phyloP scores from a whole-genome alignment of 202 grass and related monocot species.

The Musa balbisiana region DNA sequence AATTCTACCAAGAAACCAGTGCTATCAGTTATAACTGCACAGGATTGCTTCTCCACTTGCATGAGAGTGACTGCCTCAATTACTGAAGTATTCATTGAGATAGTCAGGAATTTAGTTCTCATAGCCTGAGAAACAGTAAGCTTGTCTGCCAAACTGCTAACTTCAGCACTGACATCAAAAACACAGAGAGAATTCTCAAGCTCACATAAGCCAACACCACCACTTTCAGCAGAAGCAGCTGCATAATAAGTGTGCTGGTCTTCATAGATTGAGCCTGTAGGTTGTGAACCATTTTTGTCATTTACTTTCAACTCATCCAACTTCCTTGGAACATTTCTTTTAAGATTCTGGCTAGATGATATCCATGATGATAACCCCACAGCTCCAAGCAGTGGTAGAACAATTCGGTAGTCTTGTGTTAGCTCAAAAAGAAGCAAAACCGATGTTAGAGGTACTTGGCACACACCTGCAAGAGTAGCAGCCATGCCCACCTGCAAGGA shows the following conservation, averaged over 20 bases:
- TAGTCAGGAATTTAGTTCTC: conserved; percentile 58
- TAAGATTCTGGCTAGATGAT: conserved; percentile 42
- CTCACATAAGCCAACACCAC: conserved; percentile 40
- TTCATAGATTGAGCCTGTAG: conserved; percentile 4
- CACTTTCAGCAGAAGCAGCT: conserved; percentile 26
- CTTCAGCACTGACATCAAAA: conserved; percentile 35
- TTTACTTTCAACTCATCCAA: conserved; percentile 23
- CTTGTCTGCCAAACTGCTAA: conserved; percentile 30
- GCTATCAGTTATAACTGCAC: conserved; percentile 47
- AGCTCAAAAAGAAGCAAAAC: conserved; percentile 93
- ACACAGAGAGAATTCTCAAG: conserved; percentile 76
- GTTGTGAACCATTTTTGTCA: conserved; percentile 24
- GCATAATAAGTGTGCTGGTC: conserved; percentile 12
- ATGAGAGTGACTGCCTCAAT: conserved; percentile 57
- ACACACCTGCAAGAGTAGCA: conserved; percentile 86
- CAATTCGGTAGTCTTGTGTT: conserved; percentile 90
- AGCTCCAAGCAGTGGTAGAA: conserved; percentile 89
- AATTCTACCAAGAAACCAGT: conserved; percentile 36
- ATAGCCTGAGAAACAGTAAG: conserved; percentile 61
- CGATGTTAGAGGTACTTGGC: conserved; percentile 85
- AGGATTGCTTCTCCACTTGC: conserved; percentile 57
- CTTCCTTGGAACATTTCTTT: conserved; percentile 27
- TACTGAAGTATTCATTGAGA: conserved; percentile 46
- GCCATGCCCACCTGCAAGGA: conserved; percentile 84
- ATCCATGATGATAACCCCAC: conserved; percentile 98